Evolutionary conservation across 768 basidiomycete species (phyloP), one percentile per base, ranked within the genome.

Genomic region (Boletus reticuloceps): DNA sequence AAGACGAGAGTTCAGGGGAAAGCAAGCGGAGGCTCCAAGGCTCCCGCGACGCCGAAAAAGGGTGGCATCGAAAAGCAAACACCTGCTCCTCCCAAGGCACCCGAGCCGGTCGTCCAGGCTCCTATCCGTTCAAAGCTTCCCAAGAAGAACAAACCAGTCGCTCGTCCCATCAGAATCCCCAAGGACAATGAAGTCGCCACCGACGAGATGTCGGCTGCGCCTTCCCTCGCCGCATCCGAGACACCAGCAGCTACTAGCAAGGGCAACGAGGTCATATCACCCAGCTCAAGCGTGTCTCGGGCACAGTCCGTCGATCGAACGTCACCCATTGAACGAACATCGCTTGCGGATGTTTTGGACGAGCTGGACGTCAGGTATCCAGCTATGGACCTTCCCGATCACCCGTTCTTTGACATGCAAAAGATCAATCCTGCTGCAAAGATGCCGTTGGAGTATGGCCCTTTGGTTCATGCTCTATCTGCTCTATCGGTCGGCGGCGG

Each of bases 401-500:
- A 91, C 59, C 79, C 89, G 0, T 86, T 93, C 71, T 93, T 94
- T 64, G 88, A 91, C 62, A 61, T 80, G 27, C 76, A 81, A 52
- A 85, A 82, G 68, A 78, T 93, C 55, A 85, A 84, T 61, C 83
- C 89, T 25, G 82, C 88, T n/a, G 81, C 84, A 47, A 89, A 84
- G 64, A 85, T 90, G 78, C 89, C 90, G 13, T 72, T 92, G 42
- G 89, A 91, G 60, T 94, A 94, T 61, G 89, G 86, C 1, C 90
- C 91, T 32, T 74, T 94, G 45, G 91, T 92, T 2, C 89, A 92
- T 64, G 91, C 92, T 1, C 72, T 94, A 27, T 92, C 92, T 9
- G 89, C 91, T 13, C 75, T 94, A 36, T 93, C 92, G 2, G 88
- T 91, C 14, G 89, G 89, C 4, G 88, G 91, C 11, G 88, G 89